Base-by-base conservation (phyloP, 176 grass and related monocot genomes). In the Aegilops sharonensis region DNA sequence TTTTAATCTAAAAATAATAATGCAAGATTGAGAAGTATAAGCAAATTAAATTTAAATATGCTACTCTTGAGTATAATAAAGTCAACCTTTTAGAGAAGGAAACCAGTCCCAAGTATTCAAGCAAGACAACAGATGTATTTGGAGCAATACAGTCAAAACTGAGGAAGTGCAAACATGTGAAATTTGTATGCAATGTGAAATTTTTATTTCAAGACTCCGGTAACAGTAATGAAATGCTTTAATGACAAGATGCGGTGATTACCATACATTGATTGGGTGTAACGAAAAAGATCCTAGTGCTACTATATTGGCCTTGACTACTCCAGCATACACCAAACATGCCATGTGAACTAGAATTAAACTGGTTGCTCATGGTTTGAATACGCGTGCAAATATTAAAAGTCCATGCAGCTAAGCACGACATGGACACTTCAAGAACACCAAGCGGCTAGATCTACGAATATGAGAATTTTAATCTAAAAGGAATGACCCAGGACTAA, bases 301-400 rank as follows among this genome's bases (percentile, higher is more conserved):
- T 73, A 63, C 64, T 57, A 78, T 77, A 31, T 61, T 66, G 45
- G 23, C 80, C 71, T 25, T 82, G 72, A 74, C 32, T 11, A 80
- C 66, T 68, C 79, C 66, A 87, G 31, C 56, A 5, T 4, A 24
- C 12, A 79, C 34, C 20, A 48, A 87, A 66, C 84, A 90, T 72
- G 65, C 79, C 73, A 87, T 87, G 79, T 83, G 84, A 89, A 27
- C 73, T 52, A 77, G 70, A 81, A 89, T 77, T 81, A 35, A 89
- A 80, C 21, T 25, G 61, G 34, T 20, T 75, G 64, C 45, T 32
- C 73, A 84, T 57, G 35, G 50, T 64, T 37, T 30, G 34, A 89
- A 80, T 32, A 57, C 66, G 78, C 18, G 42, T 70, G 36, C 34
- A 88, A 20, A 48, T 27, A 76, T 78, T 75, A 34, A 15, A 77